Percentiles rank a stretch among this genome's conserved stretches.
Conservation (phyloP, 257 asterid genomes). For the Capsicum baccatum region DNA sequence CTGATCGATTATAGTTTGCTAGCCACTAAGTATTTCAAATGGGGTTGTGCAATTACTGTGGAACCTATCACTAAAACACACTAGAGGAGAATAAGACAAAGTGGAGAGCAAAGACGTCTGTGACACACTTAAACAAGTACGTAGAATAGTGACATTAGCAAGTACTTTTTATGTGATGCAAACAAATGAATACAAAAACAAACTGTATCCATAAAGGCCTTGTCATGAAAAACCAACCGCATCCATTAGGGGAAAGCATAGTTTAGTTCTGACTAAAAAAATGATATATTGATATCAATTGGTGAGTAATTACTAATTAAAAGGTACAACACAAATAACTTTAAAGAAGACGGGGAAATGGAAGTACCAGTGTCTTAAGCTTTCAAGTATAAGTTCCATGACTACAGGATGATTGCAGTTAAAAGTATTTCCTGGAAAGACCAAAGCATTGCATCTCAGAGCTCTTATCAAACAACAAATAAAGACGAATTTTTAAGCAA, state of each 20-base stretch:
- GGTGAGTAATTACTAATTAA: not conserved
- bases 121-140: conserved; percentile 24
- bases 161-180: not conserved
- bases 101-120: not conserved
- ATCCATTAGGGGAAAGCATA: not conserved
- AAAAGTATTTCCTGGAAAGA: conserved; percentile 80
- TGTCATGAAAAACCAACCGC: not conserved
- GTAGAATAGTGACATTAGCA: not conserved
- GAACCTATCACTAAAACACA: not conserved
- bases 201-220: conserved; percentile 3
- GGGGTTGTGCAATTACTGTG: not conserved
- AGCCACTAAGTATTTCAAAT: conserved; percentile 3
- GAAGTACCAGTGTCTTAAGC: conserved; percentile 94
- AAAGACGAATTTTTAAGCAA: not conserved
- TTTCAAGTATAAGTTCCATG: conserved; percentile 92
- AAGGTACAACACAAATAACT: not conserved
- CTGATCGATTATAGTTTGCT: not conserved
- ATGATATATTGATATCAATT: conserved; percentile 17
- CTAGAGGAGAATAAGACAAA: not conserved
- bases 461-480: conserved; percentile 15
- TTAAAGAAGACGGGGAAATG: conserved; percentile 33
- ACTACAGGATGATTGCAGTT: conserved; percentile 97
- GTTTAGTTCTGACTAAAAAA: conserved; percentile 22
- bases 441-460: conserved; percentile 34
- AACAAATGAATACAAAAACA: not conserved